These are phyloP conservation scores for Stentor roeselii DNA, from an alignment of 73 alveolate species.

Conservation along the genomic window DNA sequence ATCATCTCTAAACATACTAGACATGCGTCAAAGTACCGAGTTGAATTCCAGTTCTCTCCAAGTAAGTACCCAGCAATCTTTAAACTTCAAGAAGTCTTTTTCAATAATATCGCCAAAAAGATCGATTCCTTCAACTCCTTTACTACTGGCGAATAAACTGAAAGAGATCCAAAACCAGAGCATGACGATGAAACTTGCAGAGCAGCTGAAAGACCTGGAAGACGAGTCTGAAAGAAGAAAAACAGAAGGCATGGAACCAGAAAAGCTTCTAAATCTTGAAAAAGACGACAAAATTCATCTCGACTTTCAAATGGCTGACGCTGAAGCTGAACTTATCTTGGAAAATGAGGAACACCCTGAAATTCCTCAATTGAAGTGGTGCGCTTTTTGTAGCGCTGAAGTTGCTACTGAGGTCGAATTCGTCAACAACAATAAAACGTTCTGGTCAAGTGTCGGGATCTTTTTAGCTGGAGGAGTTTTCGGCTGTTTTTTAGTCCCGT, in stretches of 20 bases:
- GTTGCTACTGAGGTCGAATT: not conserved
- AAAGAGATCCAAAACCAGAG: not conserved
- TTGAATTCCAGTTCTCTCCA: not conserved
- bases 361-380: not conserved
- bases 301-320: not conserved
- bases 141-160: not conserved
- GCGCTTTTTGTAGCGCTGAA: constrained; percentile 23
- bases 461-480: constrained; percentile 16
- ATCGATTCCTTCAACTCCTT: not conserved
- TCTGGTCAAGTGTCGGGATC: constrained; percentile 4
- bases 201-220: constrained; percentile 3
- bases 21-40: not conserved
- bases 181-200: not conserved
- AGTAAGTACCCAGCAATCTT: not conserved
- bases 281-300: not conserved
- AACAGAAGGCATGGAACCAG: not conserved
- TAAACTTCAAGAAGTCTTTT: not conserved
- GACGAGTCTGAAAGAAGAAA: not conserved
- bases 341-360: not conserved
- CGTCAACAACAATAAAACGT: not conserved
- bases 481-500: constrained; percentile 16
- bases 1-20: not conserved
- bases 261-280: too few species aligned
- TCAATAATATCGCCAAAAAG: not conserved
- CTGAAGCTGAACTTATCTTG: not conserved